Base-by-base conservation (phyloP, 345 rosid genomes). In the Moricandia arvensis region DNA sequence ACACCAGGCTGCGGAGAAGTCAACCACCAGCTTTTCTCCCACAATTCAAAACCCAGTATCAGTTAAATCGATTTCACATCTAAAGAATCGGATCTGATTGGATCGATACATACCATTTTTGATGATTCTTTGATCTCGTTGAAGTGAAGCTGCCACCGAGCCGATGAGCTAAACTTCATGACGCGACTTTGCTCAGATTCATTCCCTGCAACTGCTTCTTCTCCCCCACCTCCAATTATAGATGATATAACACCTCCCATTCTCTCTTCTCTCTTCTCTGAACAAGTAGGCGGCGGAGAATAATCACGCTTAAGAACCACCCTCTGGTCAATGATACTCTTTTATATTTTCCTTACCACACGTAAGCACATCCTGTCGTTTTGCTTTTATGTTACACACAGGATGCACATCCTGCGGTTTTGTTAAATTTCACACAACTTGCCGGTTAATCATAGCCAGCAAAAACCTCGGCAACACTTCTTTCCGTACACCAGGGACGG, bases 1-100 rank as follows among this genome's bases (percentile, higher is more conserved):
- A 61, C 98, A 94, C 98, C 97, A 91, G 0, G 88, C 29, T 6
- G 97, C 97, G 24, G 93, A 79, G 76, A 91, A 94, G 75, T 94
- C 95, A 27, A 89, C 78, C 80, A 89, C 90, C 89, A 87, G 59
- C 91, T 90, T 68, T n/a, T 5, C 60, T 65, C 79, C 33, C 59
- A 59, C 61, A 5, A 6, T 11, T 11, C 8, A 35, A 59, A 29
- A 37, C 2, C 66, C 66, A 41, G 9, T 21, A 60, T 67, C 37
- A 53, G 45, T 47, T 7, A 15, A 49, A 1, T 75, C 8, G 33
- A 54, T 18, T 18, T 7, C 41, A 27, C 12, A 71, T 15, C 10
- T 2, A 27, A 11, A 13, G 16, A 6, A 41, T 6, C 26, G 26
- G 1, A 30, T 17, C 29, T 12, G 35, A 47, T 16, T 15, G 26